Evolutionary conservation across 306 rosid genomes (phyloP), one percentile per base, ranked within the genome.

Genomic region (Sindora glabra): DNA sequence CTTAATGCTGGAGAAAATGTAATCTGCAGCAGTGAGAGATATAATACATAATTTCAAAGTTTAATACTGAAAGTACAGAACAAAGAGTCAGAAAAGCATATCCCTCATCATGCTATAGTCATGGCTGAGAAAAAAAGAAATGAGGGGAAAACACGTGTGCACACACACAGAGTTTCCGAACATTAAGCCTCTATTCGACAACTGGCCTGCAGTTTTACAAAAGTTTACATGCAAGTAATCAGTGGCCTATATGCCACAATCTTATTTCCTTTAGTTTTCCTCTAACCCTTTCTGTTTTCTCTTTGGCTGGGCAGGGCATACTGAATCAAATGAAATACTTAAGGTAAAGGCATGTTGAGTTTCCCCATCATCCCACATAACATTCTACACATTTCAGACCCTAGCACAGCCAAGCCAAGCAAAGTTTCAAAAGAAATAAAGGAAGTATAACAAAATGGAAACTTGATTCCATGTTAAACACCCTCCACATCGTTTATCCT

Each of bases 1-100:
- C 90, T 81, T 50, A 86, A 72, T 38, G 98, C 96, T 11, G 98
- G 98, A 70, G 77, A 73, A 78, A 92, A 92, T 18, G 59, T 64
- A 68, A 77, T 68, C 98, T 92, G 96, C 86, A 80, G 68, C 32
- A 74, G 63, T 30, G 57, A 70, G 52, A 15, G 59, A 40, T 26
- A 34, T 45, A 46, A 29, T 45, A 2, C 37, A 46, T 22, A 53
- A 45, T 2, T 23, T 40, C 37, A 14, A 18, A 29, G 40, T 11
- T 19, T 17, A 58, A 21, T 48, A 72, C 59, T 62, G 11, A 2
- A 10, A 24, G 46, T 15, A 45, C 12, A 36, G 40, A 69, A 38
- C 18, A 1, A 37, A 23, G n/a, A 55, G 56, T 29, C 14, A 56
- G 10, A 62, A 37, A 37, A 45, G 15, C 63, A 41, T 30, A 49